Base-by-base conservation (phyloP, 805 yeast genomes). In the Cyberlindnera americana region DNA sequence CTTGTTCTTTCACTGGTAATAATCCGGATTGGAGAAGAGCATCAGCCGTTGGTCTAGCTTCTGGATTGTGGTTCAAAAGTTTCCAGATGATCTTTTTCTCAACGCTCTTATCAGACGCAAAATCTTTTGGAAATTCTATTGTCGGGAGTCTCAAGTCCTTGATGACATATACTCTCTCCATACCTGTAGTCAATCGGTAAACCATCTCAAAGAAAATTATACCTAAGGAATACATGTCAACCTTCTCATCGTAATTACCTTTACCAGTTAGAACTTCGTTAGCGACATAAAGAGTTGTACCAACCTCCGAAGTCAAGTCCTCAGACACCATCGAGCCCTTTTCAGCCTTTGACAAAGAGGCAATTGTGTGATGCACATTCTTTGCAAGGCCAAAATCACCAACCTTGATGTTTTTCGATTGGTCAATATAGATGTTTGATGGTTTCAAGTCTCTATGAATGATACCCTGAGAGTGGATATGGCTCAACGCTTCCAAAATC, bases 351-450 rank as follows among this genome's bases (percentile, higher is more conserved):
- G 64, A 43, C 18, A 61, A 47, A 10, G 44, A 38, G 3, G 40
- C 21, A 3, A 59, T 52, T 3, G 75, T 53, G 41, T 65, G 69
- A 56, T 85, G 93, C 2, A 86, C 89, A 56, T 82, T 90, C 49
- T 90, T 89, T 0, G 99, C 99, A 42, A 93, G 72, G 0, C 99
- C 99, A 63, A 93, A 93, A 59, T 93, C 99, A 54, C 99, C 99
- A 29, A 93, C 83, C 59, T 93, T 93, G 43, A 93, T 81, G 55
- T 91, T 89, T 50, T 84, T 81, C 1, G 85, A 76, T 48, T 83
- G 84, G 61, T 93, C 99, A 52, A 93, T 89, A 67, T 93, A 93
- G 57, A 93, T 87, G 59, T 93, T 93, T 74, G 86, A 85, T 1
- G 99, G 98, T 59, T 93, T 93, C 52, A 93, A 70, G 59, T 93